Evolutionary conservation across 805 yeast genomes (phyloP).

Genomic region (Zygosaccharomyces siamensis): DNA sequence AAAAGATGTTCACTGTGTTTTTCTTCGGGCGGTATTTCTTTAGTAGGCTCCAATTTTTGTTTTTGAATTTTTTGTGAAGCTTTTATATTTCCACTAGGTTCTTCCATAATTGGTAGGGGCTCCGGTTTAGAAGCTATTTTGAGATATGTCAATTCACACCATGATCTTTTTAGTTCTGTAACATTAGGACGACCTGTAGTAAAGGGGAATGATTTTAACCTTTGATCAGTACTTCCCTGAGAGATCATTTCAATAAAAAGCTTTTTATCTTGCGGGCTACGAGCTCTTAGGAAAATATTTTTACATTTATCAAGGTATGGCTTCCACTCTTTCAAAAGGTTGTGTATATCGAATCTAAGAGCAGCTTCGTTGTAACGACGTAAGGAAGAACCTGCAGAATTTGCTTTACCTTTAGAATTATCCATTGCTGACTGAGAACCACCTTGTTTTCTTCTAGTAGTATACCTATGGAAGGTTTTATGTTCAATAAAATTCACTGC

Average conservation of each 20-base stretch:
- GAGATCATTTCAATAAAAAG: slow-evolving; percentile 60
- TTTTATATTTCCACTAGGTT: slow-evolving; percentile 14
- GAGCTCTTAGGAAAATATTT: slow-evolving; percentile 73
- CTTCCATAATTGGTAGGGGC: slow-evolving; percentile 33
- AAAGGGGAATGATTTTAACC: slow-evolving; percentile 75
- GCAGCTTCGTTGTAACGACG: slow-evolving; percentile 89
- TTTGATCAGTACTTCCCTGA: slow-evolving; percentile 47
- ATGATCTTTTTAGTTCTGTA: slow-evolving; percentile 72
- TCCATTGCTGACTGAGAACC: slow-evolving; percentile 94
- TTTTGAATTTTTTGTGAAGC: slow-evolving; percentile 2
- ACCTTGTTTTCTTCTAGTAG: slow-evolving; percentile 96
- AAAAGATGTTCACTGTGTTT: slow-evolving; percentile 55
- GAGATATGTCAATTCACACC: slow-evolving; percentile 71
- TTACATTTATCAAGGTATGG: slow-evolving; percentile 54
- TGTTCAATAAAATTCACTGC: slow-evolving; percentile 63
- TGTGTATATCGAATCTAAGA: slow-evolving; percentile 70
- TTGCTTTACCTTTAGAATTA: slow-evolving; percentile 89
- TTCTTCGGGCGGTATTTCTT: slow-evolving; percentile 38
- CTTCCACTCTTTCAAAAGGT: slow-evolving; percentile 63
- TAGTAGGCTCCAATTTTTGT: slow-evolving; percentile 7
- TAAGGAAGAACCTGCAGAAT: slow-evolving; percentile 88
- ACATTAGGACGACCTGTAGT: slow-evolving; percentile 85
- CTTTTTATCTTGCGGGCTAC: slow-evolving; percentile 62
- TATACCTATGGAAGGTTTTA: slow-evolving; percentile 89
- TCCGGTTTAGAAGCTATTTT: slow-evolving; percentile 52